A percentile compares a stretch with the other conserved stretches of the same genome.
Conservation (phyloP, 2,329 filamentous ascomycete genomes). For the Cordyceps cicadae region DNA sequence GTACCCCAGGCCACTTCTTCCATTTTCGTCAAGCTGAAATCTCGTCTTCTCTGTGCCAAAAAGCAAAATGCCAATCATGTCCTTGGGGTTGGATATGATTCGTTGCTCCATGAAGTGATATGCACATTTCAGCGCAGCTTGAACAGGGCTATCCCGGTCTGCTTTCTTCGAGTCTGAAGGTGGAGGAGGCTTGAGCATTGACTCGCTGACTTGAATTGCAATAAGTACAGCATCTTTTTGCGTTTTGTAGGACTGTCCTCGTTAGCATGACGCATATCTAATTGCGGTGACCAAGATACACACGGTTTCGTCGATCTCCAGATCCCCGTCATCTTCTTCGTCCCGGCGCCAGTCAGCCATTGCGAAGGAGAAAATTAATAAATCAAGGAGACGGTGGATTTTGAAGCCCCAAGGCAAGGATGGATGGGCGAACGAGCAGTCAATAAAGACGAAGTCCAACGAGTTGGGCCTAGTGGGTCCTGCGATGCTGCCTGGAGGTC, state of each 20-base stretch:
- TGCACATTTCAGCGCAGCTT: slow-evolving; percentile 85
- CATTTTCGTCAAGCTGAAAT: slow-evolving; percentile 60
- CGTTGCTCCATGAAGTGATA: slow-evolving; percentile 96
- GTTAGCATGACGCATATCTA: neutral
- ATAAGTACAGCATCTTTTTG: slow-evolving; percentile 98
- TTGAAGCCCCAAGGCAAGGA: neutral
- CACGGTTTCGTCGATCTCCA: slow-evolving; percentile 55
- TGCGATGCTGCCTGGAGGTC: neutral
- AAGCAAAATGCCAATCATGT: slow-evolving; percentile 92
- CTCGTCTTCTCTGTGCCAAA: slow-evolving; percentile 84
- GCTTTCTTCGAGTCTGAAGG: slow-evolving; percentile 63
- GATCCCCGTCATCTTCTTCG: slow-evolving; percentile 57
- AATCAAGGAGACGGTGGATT: neutral
- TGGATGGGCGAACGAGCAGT: neutral
- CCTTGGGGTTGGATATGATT: slow-evolving; percentile 91
- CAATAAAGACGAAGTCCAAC: slow-evolving; percentile 3
- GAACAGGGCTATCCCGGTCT: slow-evolving; percentile 67
- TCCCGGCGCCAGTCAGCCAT: slow-evolving; percentile 39
- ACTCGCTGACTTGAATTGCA: slow-evolving; percentile 82
- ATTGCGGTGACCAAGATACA: slow-evolving; percentile 14
- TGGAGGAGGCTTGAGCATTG: slow-evolving; percentile 69
- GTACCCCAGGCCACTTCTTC: slow-evolving; percentile 56
- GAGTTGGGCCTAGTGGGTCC: slow-evolving; percentile 5
- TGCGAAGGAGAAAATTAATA: neutral
- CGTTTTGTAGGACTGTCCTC: slow-evolving; percentile 67